phyloP scores from a whole-genome alignment of 176 grass and related monocot genomes.

The Cenchrus purpureus region DNA sequence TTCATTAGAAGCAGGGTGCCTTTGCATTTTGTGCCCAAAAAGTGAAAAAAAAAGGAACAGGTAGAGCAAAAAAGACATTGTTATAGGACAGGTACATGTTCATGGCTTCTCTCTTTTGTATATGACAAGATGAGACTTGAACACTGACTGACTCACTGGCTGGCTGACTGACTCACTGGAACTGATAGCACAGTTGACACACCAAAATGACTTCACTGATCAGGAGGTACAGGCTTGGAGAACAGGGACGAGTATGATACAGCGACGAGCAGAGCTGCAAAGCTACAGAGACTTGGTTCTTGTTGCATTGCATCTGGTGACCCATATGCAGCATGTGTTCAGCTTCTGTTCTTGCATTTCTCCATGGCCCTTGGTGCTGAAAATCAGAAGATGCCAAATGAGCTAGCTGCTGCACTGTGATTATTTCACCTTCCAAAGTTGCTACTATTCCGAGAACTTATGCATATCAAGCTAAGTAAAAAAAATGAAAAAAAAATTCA shows the following conservation, averaged over 20 bases:
- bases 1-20: constrained; percentile 36
- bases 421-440: constrained; percentile 9
- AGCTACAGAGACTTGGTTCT: constrained; percentile 33
- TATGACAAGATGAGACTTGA: constrained; percentile 53
- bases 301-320: constrained; percentile 25
- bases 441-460: neutral
- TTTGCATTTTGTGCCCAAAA: constrained; percentile 57
- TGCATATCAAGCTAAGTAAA: neutral
- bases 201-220: constrained; percentile 60
- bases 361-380: constrained; percentile 95
- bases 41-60: neutral
- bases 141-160: constrained; percentile 30
- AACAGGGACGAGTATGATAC: constrained; percentile 52
- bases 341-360: constrained; percentile 96
- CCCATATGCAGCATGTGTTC: constrained; percentile 38
- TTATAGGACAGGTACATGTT: constrained; percentile 58
- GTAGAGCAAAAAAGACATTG: constrained; percentile 45
- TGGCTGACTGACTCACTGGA: constrained; percentile 39
- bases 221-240: constrained; percentile 45
- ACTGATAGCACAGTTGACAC: constrained; percentile 46
- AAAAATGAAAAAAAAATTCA: neutral
- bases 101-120: constrained; percentile 65
- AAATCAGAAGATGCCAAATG: neutral
- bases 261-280: constrained; percentile 52
- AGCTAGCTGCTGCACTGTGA: neutral